Conservation (phyloP, 2,329 filamentous ascomycete genomes). For the Colletotrichum aenigma region DNA sequence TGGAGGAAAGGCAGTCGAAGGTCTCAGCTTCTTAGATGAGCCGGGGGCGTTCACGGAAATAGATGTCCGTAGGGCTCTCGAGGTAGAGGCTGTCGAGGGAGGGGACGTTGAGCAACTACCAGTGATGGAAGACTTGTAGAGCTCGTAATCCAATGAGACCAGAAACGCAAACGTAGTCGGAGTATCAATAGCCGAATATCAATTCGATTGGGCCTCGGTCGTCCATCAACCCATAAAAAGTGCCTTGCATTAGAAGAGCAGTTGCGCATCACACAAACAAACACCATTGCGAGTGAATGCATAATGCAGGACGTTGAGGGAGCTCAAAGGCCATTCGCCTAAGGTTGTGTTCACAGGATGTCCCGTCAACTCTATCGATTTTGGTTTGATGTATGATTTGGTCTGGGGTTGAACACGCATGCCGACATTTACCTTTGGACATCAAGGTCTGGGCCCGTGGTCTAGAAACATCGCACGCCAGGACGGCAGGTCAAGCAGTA, state of each 20-base stretch:
- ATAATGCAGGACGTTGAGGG: background rate
- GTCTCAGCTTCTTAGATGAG: slow-evolving; percentile 55
- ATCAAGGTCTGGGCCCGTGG: background rate
- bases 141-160: background rate
- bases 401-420: background rate
- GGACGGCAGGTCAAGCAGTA: background rate
- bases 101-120: background rate
- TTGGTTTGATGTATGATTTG: background rate
- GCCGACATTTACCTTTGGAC: background rate
- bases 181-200: background rate
- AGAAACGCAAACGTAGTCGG: background rate
- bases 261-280: background rate
- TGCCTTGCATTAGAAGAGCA: background rate
- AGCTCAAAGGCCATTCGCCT: background rate
- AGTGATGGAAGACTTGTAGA: slow-evolving; percentile 1
- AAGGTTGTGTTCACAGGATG: background rate
- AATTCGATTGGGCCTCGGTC: background rate
- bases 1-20: slow-evolving; percentile 67
- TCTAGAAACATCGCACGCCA: background rate
- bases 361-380: background rate
- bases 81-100: slow-evolving; percentile 24
- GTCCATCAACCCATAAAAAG: background rate
- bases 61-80: slow-evolving; percentile 36
- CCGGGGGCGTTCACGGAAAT: slow-evolving; percentile 29
- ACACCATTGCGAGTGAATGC: background rate